A percentile compares a stretch with the other conserved stretches of the same genome.
These are phyloP conservation scores for Oidium heveae DNA, from an alignment of 2,329 filamentous ascomycete genomes.

Conservation along the genomic window DNA sequence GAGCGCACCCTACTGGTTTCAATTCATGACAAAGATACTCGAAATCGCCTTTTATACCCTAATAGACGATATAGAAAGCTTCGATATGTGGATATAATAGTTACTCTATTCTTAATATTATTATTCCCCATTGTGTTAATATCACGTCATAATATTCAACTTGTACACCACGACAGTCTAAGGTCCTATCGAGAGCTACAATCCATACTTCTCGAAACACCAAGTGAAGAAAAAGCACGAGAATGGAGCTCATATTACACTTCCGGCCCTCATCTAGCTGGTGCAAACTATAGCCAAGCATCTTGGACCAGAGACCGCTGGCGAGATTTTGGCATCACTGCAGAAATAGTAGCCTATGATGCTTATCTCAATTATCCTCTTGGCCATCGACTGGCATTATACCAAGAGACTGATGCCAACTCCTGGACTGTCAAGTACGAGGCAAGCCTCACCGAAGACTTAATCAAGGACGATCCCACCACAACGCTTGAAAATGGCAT, in stretches of 20 bases:
- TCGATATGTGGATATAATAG: no score
- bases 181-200: constrained; percentile 26
- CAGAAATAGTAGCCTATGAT: constrained; percentile 43
- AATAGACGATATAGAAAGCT: no score
- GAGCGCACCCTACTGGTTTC: no score
- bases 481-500: constrained; percentile 46
- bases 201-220: constrained; percentile 30
- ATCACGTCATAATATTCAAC: neutral
- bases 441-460: constrained; percentile 61
- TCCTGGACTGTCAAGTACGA: constrained; percentile 47
- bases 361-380: constrained; percentile 56
- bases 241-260: constrained; percentile 65
- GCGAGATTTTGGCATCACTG: constrained; percentile 42
- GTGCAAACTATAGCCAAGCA: constrained; percentile 50
- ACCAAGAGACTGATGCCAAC: constrained; percentile 19
- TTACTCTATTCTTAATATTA: no score
- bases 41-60: no score
- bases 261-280: constrained; percentile 47
- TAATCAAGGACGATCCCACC: constrained; percentile 61
- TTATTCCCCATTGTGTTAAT: neutral
- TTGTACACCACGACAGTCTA: constrained; percentile 2
- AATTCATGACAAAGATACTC: no score
- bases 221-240: constrained; percentile 27
- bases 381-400: constrained; percentile 41
- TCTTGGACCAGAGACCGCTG: constrained; percentile 49